Percentiles rank a stretch among this genome's conserved stretches.
Conservation (phyloP, 2,329 filamentous ascomycete species). For the Stagonosporopsis rhizophila region DNA sequence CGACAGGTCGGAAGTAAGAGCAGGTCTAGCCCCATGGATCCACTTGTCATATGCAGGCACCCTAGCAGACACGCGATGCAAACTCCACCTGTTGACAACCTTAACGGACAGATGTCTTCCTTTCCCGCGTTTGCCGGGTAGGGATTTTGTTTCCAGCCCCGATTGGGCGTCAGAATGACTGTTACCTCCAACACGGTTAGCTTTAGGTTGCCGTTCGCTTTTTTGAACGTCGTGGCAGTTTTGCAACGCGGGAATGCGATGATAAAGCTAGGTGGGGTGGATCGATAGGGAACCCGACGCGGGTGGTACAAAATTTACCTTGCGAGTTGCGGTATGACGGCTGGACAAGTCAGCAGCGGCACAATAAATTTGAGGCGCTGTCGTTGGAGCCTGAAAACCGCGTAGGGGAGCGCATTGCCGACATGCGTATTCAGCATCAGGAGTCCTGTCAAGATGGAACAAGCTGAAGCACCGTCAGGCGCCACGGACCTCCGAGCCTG, state of each 20-base stretch:
- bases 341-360: conserved; percentile 12
- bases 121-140: conserved; percentile 38
- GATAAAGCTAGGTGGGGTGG: conserved; percentile 29
- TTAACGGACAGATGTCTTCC: conserved; percentile 28
- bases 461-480: conserved; percentile 17
- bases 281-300: conserved; percentile 25
- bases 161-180: conserved; percentile 11
- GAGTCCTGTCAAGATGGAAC: conserved; percentile 24
- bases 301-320: conserved; percentile 16
- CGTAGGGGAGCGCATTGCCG: conserved; percentile 16
- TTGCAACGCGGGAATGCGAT: conserved; percentile 11
- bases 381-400: conserved; percentile 25
- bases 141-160: conserved; percentile 19
- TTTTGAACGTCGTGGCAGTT: neutral
- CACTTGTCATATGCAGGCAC: conserved; percentile 32
- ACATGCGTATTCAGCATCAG: conserved; percentile 20
- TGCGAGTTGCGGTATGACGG: conserved; percentile 18
- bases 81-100: conserved; percentile 30
- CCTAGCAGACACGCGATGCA: conserved; percentile 41
- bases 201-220: neutral
- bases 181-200: conserved; percentile 7
- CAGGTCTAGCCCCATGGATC: conserved; percentile 35
- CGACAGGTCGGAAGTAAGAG: conserved; percentile 31
- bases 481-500: conserved; percentile 26
- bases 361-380: conserved; percentile 24